Evolutionary conservation across 768 basidiomycete genomes (phyloP), one percentile per base, ranked within the genome.

Genomic region (Auriscalpium microsporum): DNA sequence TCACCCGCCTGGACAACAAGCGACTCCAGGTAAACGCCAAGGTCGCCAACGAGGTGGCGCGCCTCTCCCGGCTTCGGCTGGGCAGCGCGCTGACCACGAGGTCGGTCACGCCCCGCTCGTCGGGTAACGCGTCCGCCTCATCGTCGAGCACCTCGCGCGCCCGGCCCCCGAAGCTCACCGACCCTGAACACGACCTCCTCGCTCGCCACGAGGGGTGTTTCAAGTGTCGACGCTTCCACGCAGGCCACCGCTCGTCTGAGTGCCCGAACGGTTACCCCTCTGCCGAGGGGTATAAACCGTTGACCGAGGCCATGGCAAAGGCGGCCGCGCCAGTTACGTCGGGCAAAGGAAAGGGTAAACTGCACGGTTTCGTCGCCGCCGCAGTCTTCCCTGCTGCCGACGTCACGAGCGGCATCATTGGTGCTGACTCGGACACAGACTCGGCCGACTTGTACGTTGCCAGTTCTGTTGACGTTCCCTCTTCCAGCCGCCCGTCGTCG

Each of bases 201-300:
- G 6, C 13, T 0, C 55, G 64, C 0, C 56, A 65, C 34, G 28
- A 56, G 2, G 65, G 69, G 0, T 71, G 71, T 36, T 54, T 61
- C 53, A 64, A 68, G n/a, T 71, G 69, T 37, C 51, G 62, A 0
- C 33, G 40, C 7, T 48, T 60, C 14, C 60, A 54, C 7, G 36
- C 56, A 1, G 52, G 56, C 4, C 68, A 69, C 47, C 19, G 17
- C 2, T 52, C 57, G 0, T 5, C 11, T 1, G 48, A 36, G 52
- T 71, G 70, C 48, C 56, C 55, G 0, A 57, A 61, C 21, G 61
- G 57, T 1, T 68, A 63, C 47, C 68, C 67, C 0, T 35, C 59
- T 10, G 48, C 45, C 0, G 36, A 48, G 0, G 56, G 33, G 0
- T 70, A 70, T 50, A 58, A 51, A 35, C 56, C 53, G 0, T 19